phyloP scores from a whole-genome alignment of 768 basidiomycete species.

The Lactarius akahatsu region DNA sequence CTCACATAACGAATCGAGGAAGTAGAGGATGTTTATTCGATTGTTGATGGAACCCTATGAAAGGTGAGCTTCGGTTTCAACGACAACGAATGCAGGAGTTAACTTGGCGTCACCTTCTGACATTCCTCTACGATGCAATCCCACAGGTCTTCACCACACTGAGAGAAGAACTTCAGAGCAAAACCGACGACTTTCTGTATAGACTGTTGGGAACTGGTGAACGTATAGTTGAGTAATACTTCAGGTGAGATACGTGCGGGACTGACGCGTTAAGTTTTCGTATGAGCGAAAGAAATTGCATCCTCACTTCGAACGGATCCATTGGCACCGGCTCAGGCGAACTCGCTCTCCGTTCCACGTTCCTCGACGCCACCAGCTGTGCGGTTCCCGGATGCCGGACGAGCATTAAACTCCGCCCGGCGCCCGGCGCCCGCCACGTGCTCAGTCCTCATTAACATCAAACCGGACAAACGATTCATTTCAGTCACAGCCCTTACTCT shows the following conservation, averaged over 20 bases:
- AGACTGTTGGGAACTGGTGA: slow-evolving; percentile 72
- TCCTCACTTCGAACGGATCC: slow-evolving; percentile 72
- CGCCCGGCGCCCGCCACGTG: not conserved
- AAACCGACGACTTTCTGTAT: slow-evolving; percentile 86
- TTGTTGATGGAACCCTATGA: slow-evolving; percentile 73
- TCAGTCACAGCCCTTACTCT: not conserved
- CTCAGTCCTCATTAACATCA: not conserved
- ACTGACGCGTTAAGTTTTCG: slow-evolving; percentile 66
- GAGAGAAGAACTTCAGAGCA: slow-evolving; percentile 79
- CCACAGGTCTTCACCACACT: slow-evolving; percentile 91
- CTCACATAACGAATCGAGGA: slow-evolving; percentile 86
- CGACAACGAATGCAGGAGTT: not conserved
- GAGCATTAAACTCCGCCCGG: not conserved
- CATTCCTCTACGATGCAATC: slow-evolving; percentile 91
- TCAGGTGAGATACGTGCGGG: slow-evolving; percentile 2
- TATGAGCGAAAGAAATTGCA: slow-evolving; percentile 67
- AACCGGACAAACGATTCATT: not conserved
- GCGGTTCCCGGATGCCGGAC: not conserved
- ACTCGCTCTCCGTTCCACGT: not conserved
- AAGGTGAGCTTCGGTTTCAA: not conserved
- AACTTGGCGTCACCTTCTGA: slow-evolving; percentile 59
- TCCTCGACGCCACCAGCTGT: not conserved
- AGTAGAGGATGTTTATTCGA: slow-evolving; percentile 90
- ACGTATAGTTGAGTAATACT: slow-evolving; percentile 32
- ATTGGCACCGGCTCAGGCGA: slow-evolving; percentile 34